Evolutionary conservation across 2,329 filamentous ascomycete genomes (phyloP).

Genomic region (Pseudohalonectria lignicola): DNA sequence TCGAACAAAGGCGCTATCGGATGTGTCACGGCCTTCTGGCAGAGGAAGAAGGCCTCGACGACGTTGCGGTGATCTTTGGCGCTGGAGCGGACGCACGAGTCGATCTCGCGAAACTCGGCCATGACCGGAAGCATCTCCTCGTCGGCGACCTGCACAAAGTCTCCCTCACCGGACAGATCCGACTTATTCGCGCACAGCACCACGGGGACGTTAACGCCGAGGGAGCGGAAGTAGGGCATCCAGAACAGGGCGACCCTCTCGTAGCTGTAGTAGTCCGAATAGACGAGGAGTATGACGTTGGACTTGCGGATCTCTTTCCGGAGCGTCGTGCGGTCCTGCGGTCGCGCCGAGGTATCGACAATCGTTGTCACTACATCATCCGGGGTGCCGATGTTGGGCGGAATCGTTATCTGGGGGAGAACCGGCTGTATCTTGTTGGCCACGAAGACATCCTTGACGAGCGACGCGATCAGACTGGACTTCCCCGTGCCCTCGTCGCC

Average conservation of each 20-base stretch:
- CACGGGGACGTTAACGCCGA: constrained; percentile 97
- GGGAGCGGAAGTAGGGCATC: constrained; percentile 94
- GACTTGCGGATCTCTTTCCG: constrained; percentile 93
- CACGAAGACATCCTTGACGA: constrained; percentile 96
- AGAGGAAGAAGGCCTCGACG: constrained; percentile 94
- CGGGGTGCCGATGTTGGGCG: constrained; percentile 82
- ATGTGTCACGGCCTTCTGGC: constrained; percentile 95
- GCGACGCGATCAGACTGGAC: constrained; percentile 83
- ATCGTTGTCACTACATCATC: constrained; percentile 97
- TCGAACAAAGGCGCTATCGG: constrained; percentile 95
- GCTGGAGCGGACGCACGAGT: constrained; percentile 92
- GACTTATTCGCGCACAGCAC: constrained; percentile 96
- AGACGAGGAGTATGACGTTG: constrained; percentile 93
- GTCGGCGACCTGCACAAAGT: constrained; percentile 75
- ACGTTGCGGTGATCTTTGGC: constrained; percentile 87
- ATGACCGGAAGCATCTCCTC: constrained; percentile 98
- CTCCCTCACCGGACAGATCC: constrained; percentile 67
- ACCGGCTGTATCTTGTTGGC: constrained; percentile 91
- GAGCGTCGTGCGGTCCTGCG: constrained; percentile 81
- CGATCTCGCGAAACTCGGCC: constrained; percentile 97
- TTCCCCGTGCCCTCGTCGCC: constrained; percentile 95
- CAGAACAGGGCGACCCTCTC: constrained; percentile 94
- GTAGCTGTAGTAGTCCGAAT: constrained; percentile 98
- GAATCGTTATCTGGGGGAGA: constrained; percentile 89
- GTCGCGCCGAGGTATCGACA: constrained; percentile 91